Conservation (phyloP, 2,329 filamentous ascomycete genomes). For the Fusarium sp. region DNA sequence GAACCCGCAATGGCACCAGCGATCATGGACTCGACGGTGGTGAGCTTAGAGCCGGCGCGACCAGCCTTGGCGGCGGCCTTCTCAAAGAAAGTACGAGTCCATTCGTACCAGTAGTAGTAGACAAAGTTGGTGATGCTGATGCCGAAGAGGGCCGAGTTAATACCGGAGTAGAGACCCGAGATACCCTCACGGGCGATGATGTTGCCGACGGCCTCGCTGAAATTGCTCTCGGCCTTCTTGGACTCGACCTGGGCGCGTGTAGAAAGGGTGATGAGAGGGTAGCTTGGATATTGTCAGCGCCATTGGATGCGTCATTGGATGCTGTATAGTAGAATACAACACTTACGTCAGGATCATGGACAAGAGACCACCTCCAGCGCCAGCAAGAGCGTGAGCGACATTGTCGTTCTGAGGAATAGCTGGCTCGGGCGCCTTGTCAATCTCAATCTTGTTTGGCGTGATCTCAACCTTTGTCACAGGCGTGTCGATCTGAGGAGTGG, state of each 20-base stretch:
- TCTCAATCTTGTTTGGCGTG: constrained; percentile 31
- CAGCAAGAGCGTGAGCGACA: constrained; percentile 93
- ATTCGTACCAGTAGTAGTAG: constrained; percentile 99
- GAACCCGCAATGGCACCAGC: constrained; percentile 94
- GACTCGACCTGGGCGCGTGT: constrained; percentile 98
- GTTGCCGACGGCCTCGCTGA: constrained; percentile 83
- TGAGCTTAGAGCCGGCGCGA: constrained; percentile 84
- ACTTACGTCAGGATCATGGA: constrained; percentile 94
- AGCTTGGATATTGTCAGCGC: constrained; percentile 65
- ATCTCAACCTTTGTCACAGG: constrained; percentile 42
- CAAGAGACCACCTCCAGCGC: constrained; percentile 91
- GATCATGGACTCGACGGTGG: constrained; percentile 93
- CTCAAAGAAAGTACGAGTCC: constrained; percentile 90
- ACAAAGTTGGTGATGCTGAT: constrained; percentile 99
- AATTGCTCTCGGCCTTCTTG: constrained; percentile 88
- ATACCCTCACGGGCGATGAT: constrained; percentile 95
- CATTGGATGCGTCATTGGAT: constrained; percentile 22
- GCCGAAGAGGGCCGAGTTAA: constrained; percentile 95
- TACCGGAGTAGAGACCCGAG: constrained; percentile 88
- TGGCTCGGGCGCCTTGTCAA: constrained; percentile 65
- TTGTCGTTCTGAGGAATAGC: constrained; percentile 89
- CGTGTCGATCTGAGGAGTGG: constrained; percentile 38
- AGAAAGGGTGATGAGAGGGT: constrained; percentile 96
- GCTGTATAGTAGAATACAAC: background rate
- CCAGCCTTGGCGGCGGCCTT: constrained; percentile 80